A percentile compares a stretch with the other conserved stretches of the same genome.
Evolutionary conservation across 192 early-diverging fungal species (phyloP).

Genomic region (Rhizoclosmatium sp.): DNA sequence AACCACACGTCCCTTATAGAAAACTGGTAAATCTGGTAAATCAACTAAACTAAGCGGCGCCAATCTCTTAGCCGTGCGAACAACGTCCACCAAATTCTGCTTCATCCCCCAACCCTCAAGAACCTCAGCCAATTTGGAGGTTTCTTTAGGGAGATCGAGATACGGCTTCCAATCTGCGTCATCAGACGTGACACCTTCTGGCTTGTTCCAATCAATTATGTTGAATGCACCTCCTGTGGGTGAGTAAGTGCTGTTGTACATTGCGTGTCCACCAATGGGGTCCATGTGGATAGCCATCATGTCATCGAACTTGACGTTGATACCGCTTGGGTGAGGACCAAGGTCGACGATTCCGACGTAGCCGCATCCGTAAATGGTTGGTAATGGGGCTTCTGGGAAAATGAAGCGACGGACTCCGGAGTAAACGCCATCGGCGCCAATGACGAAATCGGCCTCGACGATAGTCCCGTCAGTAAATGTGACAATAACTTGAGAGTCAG

Average conservation of each 20-base stretch:
- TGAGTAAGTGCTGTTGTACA: neutral
- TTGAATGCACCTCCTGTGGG: too few species aligned
- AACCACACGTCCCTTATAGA: constrained; percentile 11
- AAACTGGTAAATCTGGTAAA: constrained; percentile 3
- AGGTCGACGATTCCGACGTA: neutral
- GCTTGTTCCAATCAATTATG: neutral
- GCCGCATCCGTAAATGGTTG: neutral
- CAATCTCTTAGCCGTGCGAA: neutral
- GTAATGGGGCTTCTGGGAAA: constrained; percentile 40
- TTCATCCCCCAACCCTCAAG: constrained; percentile 2
- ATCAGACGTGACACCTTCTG: neutral
- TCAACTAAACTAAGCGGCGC: neutral
- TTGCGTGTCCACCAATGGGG: neutral
- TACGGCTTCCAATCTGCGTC: neutral
- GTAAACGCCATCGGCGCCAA: neutral
- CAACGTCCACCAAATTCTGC: neutral
- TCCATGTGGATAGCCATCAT: neutral
- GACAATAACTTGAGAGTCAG: neutral
- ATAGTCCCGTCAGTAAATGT: constrained; percentile 17
- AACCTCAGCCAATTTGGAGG: neutral
- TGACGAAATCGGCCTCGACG: neutral
- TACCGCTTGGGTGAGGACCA: too few species aligned
- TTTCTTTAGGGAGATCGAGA: neutral
- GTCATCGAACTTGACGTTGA: neutral
- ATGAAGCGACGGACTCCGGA: constrained; percentile 27